Base-by-base conservation (phyloP, 768 basidiomycete species). In the Termitomyces sp. region DNA sequence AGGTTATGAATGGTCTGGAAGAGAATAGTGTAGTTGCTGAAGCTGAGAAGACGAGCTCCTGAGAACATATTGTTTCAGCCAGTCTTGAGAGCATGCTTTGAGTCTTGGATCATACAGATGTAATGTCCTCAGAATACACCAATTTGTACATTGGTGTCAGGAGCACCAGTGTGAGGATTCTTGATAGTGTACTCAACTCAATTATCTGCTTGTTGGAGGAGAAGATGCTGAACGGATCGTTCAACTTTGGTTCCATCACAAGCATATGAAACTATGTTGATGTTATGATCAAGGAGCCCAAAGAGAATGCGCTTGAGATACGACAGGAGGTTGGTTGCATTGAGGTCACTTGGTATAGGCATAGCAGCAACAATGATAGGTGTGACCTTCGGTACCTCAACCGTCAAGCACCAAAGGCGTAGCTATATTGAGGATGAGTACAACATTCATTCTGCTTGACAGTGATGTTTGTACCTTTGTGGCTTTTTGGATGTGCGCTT, bases 181-280 rank as follows among this genome's bases (percentile, higher is more conserved):
- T n/a, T n/a, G n/a, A 20, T 52, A 11, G 20, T 13, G 24, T 33
- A 60, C 9, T 39, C 12, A 39, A 60, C 9, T 39, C 12, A 39
- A 24, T 11, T 12, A 20, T 46, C 56, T 2, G 33, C 45, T 1
- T 61, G 2, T 9, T 40, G 1, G 13, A 32, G 40, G 11, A 76
- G 45, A 13, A 61, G 15, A 0, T 63, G 28, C 50, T 76, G 71
- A 3, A 73, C 61, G 0, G 61, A 40, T 16, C 74, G 71, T 56
- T 79, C 75, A 1, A 66, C 59, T 56, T 71, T 68, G 0, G 76
- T 75, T 0, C 78, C 78, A 70, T 79, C 76, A 53, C 66, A 70
- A 4, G 73, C 67, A 42, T 73, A 73, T 9, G 75, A 76, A 3
- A 75, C 57, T 11, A 76, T 65, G 6, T 64, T 44, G 16, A 79